Evolutionary conservation across 164 flowering plant species (phyloP), one percentile per base, ranked within the genome.

Genomic region (Taxillus chinensis): DNA sequence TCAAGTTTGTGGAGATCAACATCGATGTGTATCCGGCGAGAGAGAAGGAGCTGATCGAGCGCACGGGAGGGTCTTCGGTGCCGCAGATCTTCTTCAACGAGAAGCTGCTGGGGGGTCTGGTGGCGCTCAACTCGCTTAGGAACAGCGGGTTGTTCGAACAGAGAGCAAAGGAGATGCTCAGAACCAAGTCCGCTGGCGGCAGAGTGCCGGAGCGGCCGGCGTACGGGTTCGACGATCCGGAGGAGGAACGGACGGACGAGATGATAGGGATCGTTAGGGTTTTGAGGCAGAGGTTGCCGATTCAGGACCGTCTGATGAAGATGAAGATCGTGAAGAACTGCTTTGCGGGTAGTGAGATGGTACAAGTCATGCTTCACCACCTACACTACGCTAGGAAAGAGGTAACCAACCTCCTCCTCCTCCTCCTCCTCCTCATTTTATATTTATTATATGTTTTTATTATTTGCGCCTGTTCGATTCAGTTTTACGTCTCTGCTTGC

Each of bases 31-130:
- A 61, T 64, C 87, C 95, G 3, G 39, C 49, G 51, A 59, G 96
- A 63, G 95, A 82, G 71, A 80, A 78, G 73, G 99, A 90, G 77
- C 64, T 90, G 70, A 46, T 80, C 0, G 73, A 81, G 67, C 61
- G 87, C 62, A 83, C 90, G 0, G 95, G 95, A 3, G 66, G 64
- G 45, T 55, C 79, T 2, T 37, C 79, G 7, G 97, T 93, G 57
- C 98, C 98, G 39, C 83, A 81, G 74, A 79, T 93, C 0, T 93
- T 93, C 74, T 83, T 89, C 78, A 90, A 90, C 70, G 95, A 87
- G 65, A 84, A 79, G 78, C 67, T 82, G 2, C 59, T 90, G 0
- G 99, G 99, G 0, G 99, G 97, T 0, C 63, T 93, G 70, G 95
- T 84, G 68, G 96, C 77, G 6, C 64, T 93, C 70, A 93, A 90